These are phyloP conservation scores for Allantophomopsis cytisporea DNA, from an alignment of 2,329 filamentous ascomycete genomes.

Conservation along the genomic window DNA sequence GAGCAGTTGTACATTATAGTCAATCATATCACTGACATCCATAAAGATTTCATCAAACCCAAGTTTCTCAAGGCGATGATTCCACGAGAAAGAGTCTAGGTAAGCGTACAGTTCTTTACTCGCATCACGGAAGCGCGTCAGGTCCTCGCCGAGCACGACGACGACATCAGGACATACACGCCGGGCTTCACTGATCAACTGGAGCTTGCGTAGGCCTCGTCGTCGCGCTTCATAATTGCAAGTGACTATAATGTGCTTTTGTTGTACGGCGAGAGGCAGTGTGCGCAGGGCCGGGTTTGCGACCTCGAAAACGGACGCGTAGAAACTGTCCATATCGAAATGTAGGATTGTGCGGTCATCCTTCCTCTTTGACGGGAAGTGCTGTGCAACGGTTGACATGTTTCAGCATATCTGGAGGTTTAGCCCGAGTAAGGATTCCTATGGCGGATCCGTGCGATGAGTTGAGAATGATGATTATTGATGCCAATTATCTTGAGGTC, in stretches of 20 bases:
- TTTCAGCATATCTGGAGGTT: too few species aligned
- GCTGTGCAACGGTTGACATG: too few species aligned
- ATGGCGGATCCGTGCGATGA: too few species aligned
- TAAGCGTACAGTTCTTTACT: conserved; percentile 72
- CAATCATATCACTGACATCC: conserved; percentile 72
- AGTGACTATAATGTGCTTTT: conserved; percentile 86
- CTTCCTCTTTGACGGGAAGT: conserved; percentile 22
- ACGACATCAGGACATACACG: conserved; percentile 71
- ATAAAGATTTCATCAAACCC: conserved; percentile 76
- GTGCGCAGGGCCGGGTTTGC: conserved; percentile 61
- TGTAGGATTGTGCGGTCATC: conserved; percentile 64
- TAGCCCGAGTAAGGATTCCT: too few species aligned
- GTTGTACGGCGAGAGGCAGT: conserved; percentile 69
- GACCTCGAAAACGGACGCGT: conserved; percentile 75
- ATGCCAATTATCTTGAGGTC: too few species aligned
- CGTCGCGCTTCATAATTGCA: conserved; percentile 87
- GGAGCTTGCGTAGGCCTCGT: conserved; percentile 65
- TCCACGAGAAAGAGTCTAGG: conserved; percentile 65
- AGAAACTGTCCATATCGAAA: conserved; percentile 90
- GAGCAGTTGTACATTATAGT: conserved; percentile 64
- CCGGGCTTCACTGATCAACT: conserved; percentile 72
- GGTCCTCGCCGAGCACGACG: conserved; percentile 75
- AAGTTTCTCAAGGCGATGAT: conserved; percentile 61
- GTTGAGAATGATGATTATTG: too few species aligned
- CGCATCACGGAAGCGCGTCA: conserved; percentile 72